Evolutionary conservation across 192 early-diverging fungal genomes (phyloP), one percentile per base, ranked within the genome.

Genomic region (Thamnidium elegans): DNA sequence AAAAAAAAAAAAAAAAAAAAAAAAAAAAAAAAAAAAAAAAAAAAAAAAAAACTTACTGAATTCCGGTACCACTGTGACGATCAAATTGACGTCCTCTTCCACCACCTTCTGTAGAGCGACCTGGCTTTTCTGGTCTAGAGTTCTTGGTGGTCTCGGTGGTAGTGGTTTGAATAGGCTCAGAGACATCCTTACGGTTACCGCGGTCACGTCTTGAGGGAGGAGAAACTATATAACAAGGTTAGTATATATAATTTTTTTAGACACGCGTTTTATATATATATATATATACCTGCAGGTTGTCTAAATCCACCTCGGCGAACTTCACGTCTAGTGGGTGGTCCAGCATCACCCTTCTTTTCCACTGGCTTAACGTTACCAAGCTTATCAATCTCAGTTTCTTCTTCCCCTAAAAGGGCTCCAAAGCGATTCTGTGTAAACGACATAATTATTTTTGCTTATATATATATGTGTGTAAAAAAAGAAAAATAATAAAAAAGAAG

Each of bases 1-100:
- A n/a, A n/a, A n/a, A n/a, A n/a, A n/a, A n/a, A n/a, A n/a, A n/a
- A n/a, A n/a, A n/a, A n/a, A n/a, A n/a, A n/a, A n/a, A n/a, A n/a
- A n/a, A n/a, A n/a, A n/a, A n/a, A n/a, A n/a, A n/a, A n/a, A n/a
- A n/a, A n/a, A n/a, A n/a, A n/a, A n/a, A n/a, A n/a, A n/a, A n/a
- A n/a, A 26, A 26, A 26, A 26, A 39, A 39, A 4, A 39, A 1
- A 53, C 62, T 50, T 70, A 79, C 76, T 71, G 51, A 31, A 84
- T 77, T 39, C 86, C 90, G 13, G 88, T 89, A 50, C 75, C 88
- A 70, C 82, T 87, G 80, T 91, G 92, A 67, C 92, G 90, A 75
- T 96, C 93, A 74, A 83, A 89, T 72, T 87, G 82, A 55, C 89
- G 86, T 26, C 39, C 39, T 4, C 56, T 20, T 26, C 26, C 26